phyloP scores from a whole-genome alignment of 2,329 filamentous ascomycete species.

The Pezicula carpinea region DNA sequence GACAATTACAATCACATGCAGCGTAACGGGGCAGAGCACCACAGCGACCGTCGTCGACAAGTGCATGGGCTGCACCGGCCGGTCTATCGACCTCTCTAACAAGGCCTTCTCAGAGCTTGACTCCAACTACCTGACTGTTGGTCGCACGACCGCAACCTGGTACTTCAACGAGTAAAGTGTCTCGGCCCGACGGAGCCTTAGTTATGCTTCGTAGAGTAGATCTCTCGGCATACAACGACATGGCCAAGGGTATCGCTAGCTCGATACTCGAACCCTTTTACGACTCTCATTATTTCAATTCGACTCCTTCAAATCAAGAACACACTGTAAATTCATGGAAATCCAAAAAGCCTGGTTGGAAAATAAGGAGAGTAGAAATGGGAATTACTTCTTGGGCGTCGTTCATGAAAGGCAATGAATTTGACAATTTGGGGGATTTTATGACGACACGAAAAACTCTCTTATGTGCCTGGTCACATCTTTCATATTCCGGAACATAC shows the following conservation, averaged over 20 bases:
- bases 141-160: constrained; percentile 41
- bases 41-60: constrained; percentile 65
- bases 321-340: not conserved
- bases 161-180: constrained; percentile 34
- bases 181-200: not conserved
- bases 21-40: constrained; percentile 51
- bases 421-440: no score
- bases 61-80: constrained; percentile 61
- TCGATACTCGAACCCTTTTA: constrained; percentile 21
- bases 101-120: constrained; percentile 51
- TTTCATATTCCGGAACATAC: no score
- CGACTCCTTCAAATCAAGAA: no score
- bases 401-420: not conserved
- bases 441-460: no score
- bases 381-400: not conserved
- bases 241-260: constrained; percentile 1
- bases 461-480: no score
- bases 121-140: constrained; percentile 37
- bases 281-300: constrained; percentile 19
- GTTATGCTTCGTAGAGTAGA: constrained; percentile 24
- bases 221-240: constrained; percentile 18
- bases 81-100: constrained; percentile 56
- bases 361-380: not conserved
- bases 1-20: constrained; percentile 63
- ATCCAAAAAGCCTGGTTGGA: not conserved